A percentile compares a stretch with the other conserved stretches of the same genome.
phyloP scores from a whole-genome alignment of 1,284 basidiomycete genomes.

The Filobasidium uniguttulatum region DNA sequence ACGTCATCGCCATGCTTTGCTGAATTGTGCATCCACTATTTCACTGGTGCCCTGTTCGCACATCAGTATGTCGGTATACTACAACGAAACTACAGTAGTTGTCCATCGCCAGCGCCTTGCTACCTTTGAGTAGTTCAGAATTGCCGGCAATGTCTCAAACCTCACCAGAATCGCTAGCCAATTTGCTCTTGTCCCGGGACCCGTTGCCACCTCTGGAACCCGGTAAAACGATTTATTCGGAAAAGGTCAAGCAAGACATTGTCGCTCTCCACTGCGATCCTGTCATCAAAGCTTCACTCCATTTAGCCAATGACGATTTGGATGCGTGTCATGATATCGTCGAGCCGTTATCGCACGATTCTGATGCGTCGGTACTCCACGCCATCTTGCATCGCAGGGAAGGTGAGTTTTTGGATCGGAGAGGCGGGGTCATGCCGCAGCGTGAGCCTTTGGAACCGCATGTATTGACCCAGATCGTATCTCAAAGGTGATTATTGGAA shows the following conservation, averaged over 20 bases:
- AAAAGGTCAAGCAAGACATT: conserved; percentile 20
- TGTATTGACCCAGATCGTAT: background rate
- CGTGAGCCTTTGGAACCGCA: background rate
- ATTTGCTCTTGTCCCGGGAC: conserved; percentile 20
- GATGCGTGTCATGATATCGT: conserved; percentile 27
- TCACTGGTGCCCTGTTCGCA: no score
- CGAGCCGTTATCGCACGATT: conserved; percentile 6
- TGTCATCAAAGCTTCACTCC: conserved; percentile 22
- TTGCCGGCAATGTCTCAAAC: background rate
- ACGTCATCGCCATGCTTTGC: no score
- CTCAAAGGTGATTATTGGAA: conserved; percentile 34
- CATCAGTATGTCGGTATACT: no score
- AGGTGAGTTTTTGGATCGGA: conserved; percentile 17
- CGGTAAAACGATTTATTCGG: conserved; percentile 23
- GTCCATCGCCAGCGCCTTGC: no score
- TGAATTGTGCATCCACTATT: no score
- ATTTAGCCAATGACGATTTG: conserved; percentile 36
- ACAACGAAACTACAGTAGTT: no score
- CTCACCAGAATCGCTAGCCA: conserved; percentile 20
- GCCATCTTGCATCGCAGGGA: conserved; percentile 34
- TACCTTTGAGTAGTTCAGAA: no score
- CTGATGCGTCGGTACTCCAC: conserved; percentile 28
- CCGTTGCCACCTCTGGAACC: conserved; percentile 27
- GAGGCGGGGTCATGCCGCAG: background rate
- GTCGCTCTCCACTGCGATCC: conserved; percentile 17